These are phyloP conservation scores for Prunus mira DNA, from an alignment of 306 rosid species.

Conservation along the genomic window DNA sequence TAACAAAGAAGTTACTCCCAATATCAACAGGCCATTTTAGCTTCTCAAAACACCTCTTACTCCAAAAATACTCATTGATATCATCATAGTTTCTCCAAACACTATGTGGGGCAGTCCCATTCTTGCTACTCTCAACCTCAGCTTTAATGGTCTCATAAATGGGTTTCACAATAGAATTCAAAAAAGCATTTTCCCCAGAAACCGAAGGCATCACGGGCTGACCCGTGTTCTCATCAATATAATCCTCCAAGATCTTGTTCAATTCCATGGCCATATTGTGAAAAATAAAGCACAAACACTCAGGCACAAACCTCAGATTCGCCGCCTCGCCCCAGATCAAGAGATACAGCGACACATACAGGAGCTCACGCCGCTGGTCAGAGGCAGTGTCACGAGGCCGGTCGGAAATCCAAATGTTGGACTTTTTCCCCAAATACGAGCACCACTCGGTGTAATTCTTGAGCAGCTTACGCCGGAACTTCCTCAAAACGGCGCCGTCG, in stretches of 20 bases:
- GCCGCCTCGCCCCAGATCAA: slow-evolving; percentile 98
- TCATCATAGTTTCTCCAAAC: slow-evolving; percentile 95
- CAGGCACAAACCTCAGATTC: slow-evolving; percentile 75
- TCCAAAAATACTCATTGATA: slow-evolving; percentile 92
- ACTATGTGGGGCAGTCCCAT: slow-evolving; percentile 83
- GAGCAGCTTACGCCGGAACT: slow-evolving; percentile 73
- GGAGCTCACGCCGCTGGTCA: slow-evolving; percentile 79
- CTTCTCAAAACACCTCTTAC: slow-evolving; percentile 81
- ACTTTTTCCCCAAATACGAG: slow-evolving; percentile 80
- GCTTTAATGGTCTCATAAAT: slow-evolving; percentile 69
- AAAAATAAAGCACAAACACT: slow-evolving; percentile 78
- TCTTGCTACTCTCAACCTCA: slow-evolving; percentile 74
- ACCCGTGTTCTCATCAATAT: slow-evolving; percentile 83
- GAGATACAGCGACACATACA: slow-evolving; percentile 73
- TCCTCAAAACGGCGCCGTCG: slow-evolving; percentile 62
- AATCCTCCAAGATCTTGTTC: slow-evolving; percentile 77
- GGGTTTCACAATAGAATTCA: slow-evolving; percentile 72
- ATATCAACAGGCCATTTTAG: slow-evolving; percentile 83
- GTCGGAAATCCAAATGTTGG: slow-evolving; percentile 82
- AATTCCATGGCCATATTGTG: slow-evolving; percentile 86
- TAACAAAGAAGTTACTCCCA: slow-evolving; percentile 72
- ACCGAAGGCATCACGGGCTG: slow-evolving; percentile 76
- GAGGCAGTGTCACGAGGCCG: slow-evolving; percentile 22
- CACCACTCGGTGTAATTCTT: slow-evolving; percentile 79
- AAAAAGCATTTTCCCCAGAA: slow-evolving; percentile 72